These are phyloP conservation scores for Stemphylium beticola DNA, from an alignment of 2,329 filamentous ascomycete species.

Conservation along the genomic window DNA sequence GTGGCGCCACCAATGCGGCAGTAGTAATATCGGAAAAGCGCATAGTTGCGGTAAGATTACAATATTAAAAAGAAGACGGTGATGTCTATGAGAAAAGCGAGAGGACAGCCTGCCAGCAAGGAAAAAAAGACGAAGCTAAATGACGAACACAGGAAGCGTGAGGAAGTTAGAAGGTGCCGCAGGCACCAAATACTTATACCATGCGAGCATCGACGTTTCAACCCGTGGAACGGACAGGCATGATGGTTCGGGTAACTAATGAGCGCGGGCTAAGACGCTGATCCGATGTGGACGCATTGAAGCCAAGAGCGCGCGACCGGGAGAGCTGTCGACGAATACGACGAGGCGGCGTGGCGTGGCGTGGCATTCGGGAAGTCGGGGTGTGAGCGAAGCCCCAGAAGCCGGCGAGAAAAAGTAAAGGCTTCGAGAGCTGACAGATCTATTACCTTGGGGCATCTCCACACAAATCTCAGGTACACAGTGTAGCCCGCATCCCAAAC, in stretches of 20 bases:
- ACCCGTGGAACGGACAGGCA: slow-evolving; percentile 3
- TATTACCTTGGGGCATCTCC: background rate
- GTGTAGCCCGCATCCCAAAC: background rate
- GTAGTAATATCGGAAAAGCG: slow-evolving; percentile 39
- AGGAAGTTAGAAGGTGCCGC: background rate
- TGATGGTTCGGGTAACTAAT: slow-evolving; percentile 13
- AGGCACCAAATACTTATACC: slow-evolving; percentile 5
- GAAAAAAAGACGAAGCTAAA: background rate
- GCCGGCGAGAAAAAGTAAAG: background rate
- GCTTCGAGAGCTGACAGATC: background rate
- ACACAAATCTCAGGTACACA: background rate
- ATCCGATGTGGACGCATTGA: slow-evolving; percentile 1
- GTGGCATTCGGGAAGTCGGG: background rate
- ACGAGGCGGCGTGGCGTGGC: background rate
- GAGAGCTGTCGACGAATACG: slow-evolving; percentile 9
- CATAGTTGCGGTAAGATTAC: slow-evolving; percentile 24
- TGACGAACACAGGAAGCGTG: background rate
- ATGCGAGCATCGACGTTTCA: background rate
- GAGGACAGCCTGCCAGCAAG: slow-evolving; percentile 3
- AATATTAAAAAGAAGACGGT: slow-evolving; percentile 1
- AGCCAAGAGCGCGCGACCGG: slow-evolving; percentile 4
- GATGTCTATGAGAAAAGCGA: slow-evolving; percentile 5
- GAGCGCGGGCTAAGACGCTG: slow-evolving; percentile 9
- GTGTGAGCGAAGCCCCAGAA: background rate
- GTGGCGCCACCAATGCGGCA: slow-evolving; percentile 36